A percentile compares a stretch with the other conserved stretches of the same genome.
Evolutionary conservation across 352 stramenopile genomes (phyloP).

Genomic region (Halophytophthora polymorphica): DNA sequence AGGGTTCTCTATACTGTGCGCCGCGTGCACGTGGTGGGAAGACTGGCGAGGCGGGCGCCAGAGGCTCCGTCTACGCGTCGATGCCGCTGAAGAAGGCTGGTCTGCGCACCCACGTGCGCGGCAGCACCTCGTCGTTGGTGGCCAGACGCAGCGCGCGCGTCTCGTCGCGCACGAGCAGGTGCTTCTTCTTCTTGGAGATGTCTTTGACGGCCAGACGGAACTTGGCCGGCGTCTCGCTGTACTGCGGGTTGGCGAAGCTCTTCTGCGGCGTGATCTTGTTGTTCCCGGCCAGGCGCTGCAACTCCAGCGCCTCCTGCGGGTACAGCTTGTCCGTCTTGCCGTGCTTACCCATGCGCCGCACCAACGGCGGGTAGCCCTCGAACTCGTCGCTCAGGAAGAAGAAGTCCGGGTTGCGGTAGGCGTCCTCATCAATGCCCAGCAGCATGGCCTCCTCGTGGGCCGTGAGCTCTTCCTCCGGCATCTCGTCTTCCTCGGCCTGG

Average conservation of each 20-base stretch:
- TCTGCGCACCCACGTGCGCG: conserved; percentile 79
- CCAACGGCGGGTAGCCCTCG: conserved; percentile 71
- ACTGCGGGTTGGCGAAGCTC: conserved; percentile 69
- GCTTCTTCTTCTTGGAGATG: conserved; percentile 78
- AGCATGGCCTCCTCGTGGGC: conserved; percentile 53
- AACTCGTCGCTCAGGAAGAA: conserved; percentile 86
- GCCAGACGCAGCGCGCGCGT: conserved; percentile 60
- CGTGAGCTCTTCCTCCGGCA: conserved; percentile 56
- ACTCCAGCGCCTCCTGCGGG: conserved; percentile 67
- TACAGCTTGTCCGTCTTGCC: conserved; percentile 79
- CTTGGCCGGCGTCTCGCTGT: conserved; percentile 47
- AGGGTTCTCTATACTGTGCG: conserved; percentile 27
- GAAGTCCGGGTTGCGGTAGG: conserved; percentile 81
- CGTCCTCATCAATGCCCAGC: conserved; percentile 62
- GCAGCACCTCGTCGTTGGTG: conserved; percentile 71
- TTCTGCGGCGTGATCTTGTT: conserved; percentile 71
- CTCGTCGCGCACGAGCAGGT: conserved; percentile 63
- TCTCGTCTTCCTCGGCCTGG: conserved; percentile 36
- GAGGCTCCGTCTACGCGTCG: conserved; percentile 33
- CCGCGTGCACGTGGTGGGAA: conserved; percentile 1
- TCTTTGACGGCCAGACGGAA: conserved; percentile 83
- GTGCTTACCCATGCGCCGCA: conserved; percentile 79
- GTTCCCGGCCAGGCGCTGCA: conserved; percentile 71
- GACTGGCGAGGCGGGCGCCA: conserved; percentile 2
- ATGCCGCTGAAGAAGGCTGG: conserved; percentile 70